Evolutionary conservation across 305 asterid species (phyloP).

Genomic region (Plantago lanceolata): DNA sequence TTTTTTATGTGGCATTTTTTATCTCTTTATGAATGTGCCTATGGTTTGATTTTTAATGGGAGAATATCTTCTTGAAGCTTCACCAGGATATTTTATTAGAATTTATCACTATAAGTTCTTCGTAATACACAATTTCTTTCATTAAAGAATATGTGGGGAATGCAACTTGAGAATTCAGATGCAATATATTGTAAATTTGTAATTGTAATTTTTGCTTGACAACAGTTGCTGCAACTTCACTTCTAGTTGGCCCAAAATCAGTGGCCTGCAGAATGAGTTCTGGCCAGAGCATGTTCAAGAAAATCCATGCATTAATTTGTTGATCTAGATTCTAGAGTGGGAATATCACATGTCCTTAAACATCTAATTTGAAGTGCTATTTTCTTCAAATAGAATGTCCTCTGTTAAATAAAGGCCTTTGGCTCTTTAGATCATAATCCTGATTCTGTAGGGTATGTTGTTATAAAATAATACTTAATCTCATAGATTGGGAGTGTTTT

Average conservation of each 20-base stretch:
- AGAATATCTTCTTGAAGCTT: constrained; percentile 1
- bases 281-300: neutral
- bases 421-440: constrained; percentile 1
- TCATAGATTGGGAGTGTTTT: too few species aligned
- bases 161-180: neutral
- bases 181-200: neutral
- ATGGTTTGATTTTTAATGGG: constrained; percentile 1
- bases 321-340: neutral
- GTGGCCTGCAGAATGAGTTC: neutral
- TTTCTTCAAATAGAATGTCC: too few species aligned
- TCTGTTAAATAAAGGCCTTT: neutral
- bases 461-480: too few species aligned
- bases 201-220: neutral
- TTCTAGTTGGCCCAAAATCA: constrained; percentile 10
- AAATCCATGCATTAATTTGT: neutral
- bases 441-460: neutral
- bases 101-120: neutral
- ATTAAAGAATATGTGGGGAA: neutral
- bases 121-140: neutral
- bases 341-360: neutral
- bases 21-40: neutral
- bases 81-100: neutral
- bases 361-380: too few species aligned
- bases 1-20: constrained; percentile 3
- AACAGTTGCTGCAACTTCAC: constrained; percentile 3